Conservation (phyloP, 345 rosid species). For the Hibiscus tridactylites region DNA sequence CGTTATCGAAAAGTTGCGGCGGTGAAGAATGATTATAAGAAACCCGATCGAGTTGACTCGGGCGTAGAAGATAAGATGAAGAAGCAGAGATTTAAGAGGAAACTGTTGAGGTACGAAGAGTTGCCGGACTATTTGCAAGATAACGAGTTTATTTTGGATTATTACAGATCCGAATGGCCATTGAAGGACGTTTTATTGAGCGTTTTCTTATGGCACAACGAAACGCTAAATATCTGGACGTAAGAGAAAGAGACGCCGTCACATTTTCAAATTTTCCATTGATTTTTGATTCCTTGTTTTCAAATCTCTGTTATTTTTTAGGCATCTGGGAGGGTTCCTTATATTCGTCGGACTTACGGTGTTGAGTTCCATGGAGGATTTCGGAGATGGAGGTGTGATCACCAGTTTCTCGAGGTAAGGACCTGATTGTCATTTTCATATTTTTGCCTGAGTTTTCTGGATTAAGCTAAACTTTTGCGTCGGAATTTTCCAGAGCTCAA, state of each 20-base stretch:
- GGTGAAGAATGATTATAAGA: not conserved
- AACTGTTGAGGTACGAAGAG: slow-evolving; percentile 61
- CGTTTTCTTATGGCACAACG: slow-evolving; percentile 83
- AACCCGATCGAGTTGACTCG: slow-evolving; percentile 10
- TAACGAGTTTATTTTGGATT: slow-evolving; percentile 77
- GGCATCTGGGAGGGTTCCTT: slow-evolving; percentile 74
- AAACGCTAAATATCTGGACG: slow-evolving; percentile 96
- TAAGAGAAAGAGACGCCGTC: slow-evolving; percentile 20
- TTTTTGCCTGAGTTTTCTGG: not conserved
- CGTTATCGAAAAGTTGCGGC: not conserved
- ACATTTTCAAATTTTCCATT: not conserved
- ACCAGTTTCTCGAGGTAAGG: slow-evolving; percentile 46
- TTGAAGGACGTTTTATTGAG: slow-evolving; percentile 64
- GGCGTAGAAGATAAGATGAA: not conserved
- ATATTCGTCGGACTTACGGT: slow-evolving; percentile 56
- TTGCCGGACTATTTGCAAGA: slow-evolving; percentile 78
- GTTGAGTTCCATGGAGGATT: slow-evolving; percentile 57
- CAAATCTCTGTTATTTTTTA: slow-evolving; percentile 3
- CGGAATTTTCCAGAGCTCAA: slow-evolving; percentile 29
- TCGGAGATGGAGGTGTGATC: slow-evolving; percentile 45
- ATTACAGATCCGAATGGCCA: slow-evolving; percentile 93
- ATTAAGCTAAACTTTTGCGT: not conserved
- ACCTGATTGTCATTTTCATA: not conserved
- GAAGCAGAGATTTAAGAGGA: slow-evolving; percentile 30
- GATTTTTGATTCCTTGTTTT: too few species aligned